phyloP scores from a whole-genome alignment of 768 basidiomycete species.

The Lentinula raphanica region DNA sequence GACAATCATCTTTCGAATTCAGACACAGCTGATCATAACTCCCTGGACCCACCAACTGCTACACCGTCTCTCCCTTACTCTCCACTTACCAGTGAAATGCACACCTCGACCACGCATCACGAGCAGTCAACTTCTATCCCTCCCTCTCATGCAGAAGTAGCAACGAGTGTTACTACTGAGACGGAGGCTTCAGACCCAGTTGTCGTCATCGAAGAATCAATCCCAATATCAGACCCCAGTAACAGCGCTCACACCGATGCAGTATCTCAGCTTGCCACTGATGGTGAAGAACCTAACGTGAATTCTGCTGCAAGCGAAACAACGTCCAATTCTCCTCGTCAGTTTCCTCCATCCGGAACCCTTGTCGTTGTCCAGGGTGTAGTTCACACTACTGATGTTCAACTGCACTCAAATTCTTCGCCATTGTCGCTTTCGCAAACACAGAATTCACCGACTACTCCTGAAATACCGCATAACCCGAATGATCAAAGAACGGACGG shows the following conservation, averaged over 20 bases:
- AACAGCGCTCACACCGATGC: background rate
- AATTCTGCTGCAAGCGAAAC: background rate
- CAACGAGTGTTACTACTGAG: background rate
- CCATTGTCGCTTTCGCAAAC: background rate
- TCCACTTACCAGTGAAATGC: background rate
- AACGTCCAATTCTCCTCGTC: background rate
- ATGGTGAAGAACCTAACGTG: background rate
- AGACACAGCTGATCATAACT: background rate
- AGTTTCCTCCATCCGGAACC: slow-evolving; percentile 45
- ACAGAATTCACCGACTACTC: background rate
- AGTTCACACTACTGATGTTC: slow-evolving; percentile 70
- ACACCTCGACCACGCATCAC: background rate
- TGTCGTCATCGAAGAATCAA: background rate
- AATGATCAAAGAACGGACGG: background rate
- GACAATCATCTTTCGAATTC: background rate
- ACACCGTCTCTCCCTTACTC: background rate
- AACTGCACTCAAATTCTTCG: slow-evolving; percentile 22
- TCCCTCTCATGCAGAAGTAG: slow-evolving; percentile 2
- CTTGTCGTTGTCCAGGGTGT: slow-evolving; percentile 82
- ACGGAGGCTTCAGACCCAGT: background rate
- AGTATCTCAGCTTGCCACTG: background rate
- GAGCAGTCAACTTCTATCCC: background rate
- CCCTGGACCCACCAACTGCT: background rate
- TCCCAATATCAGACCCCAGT: background rate
- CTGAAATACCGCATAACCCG: background rate